Evolutionary conservation across 177 flowering plant genomes (phyloP), one percentile per base, ranked within the genome.

Genomic region (Vitis hybrid): DNA sequence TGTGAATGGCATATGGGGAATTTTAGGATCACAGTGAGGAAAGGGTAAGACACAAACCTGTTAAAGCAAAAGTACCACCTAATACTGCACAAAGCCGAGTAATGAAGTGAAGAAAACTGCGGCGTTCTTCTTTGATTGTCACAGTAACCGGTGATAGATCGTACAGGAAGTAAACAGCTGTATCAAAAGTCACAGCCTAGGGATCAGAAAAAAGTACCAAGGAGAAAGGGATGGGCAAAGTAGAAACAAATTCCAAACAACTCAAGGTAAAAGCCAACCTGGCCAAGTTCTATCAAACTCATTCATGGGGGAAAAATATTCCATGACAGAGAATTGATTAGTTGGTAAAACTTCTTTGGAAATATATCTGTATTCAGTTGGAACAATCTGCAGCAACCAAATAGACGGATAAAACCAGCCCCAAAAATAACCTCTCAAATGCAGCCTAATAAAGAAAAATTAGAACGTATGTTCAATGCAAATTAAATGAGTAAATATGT

Each of bases 91-190:
- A 94, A 60, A 96, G 96, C 66, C 99, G 87, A 50, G 99, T 96
- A 66, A 96, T 87, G 80, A 96, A 94, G 76, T 94, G 99, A 73
- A 94, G 90, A 78, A 96, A 94, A 82, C 97, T 91, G 73, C 92
- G 97, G 3, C 91, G 87, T 68, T 94, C 98, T 86, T 96, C 99
- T 82, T 72, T 90, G 75, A 96, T 96, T 71, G 99, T 91, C 70
- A 96, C 99, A 59, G 97, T 96, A 62, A 96, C 94, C 14, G 99
- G 99, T 31, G 99, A 96, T 67, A 96, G 78, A 78, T 96, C 99
- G 83, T 96, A 96, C 84, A 96, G 75, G 76, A 96, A 96, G 86
- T 90, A 96, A 33, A 96, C 99, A 86, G 97, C 99, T 96, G 93
- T 69, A 85, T 7, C 28, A 65, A 69, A 28, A 69, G 6, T 56